Conservation (phyloP, 148 eudicot genomes). For the Limonium bicolor region DNA sequence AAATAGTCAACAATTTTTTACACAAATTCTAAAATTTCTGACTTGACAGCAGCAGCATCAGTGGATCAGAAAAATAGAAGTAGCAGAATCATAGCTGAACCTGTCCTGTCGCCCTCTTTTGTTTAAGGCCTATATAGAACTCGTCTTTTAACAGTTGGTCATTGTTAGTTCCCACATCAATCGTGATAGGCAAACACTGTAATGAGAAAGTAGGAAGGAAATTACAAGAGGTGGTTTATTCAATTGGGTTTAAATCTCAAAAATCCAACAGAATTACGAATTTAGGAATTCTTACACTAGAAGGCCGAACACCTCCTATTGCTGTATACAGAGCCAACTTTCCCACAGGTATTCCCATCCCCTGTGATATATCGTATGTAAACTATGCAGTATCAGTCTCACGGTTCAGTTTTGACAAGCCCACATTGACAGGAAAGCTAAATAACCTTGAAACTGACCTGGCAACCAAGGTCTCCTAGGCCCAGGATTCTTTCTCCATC, state of each 20-base stretch:
- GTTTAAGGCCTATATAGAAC: conserved; percentile 90
- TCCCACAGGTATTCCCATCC: conserved; percentile 98
- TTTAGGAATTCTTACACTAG: conserved; percentile 51
- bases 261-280: background rate
- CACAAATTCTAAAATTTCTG: background rate
- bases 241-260: background rate
- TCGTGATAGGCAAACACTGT: conserved; percentile 96
- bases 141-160: conserved; percentile 70
- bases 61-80: background rate
- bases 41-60: background rate
- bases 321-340: conserved; percentile 89
- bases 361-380: conserved; percentile 24
- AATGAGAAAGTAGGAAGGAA: conserved; percentile 1
- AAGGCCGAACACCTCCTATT: conserved; percentile 94
- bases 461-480: conserved; percentile 98
- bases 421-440: background rate
- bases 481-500: conserved; percentile 97
- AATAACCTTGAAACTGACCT: conserved; percentile 27
- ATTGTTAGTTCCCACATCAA: conserved; percentile 96
- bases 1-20: background rate
- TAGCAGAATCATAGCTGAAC: conserved; percentile 16
- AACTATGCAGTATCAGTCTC: background rate
- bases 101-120: conserved; percentile 96
- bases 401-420: no score
- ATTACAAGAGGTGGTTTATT: background rate